Evolutionary conservation across 2,329 filamentous ascomycete genomes (phyloP), one percentile per base, ranked within the genome.

Genomic region (Hymenoscyphus infarciens): DNA sequence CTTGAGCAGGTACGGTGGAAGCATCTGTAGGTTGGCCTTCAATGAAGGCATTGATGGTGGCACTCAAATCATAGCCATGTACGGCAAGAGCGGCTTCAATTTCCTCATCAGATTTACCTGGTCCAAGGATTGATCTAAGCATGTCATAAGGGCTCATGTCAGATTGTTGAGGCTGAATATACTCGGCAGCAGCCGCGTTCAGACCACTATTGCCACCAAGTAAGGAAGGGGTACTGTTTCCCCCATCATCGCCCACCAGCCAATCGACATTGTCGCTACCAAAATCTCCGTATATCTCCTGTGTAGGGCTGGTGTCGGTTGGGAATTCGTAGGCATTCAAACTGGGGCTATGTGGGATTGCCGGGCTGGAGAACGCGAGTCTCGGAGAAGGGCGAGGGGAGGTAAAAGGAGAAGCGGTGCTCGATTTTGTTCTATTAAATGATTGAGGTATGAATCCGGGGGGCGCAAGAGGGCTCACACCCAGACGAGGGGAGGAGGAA

Each of bases 111-210:
- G 91, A 89, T 72, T 90, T 89, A 61, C 91, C 87, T 70, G 95
- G 92, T 56, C 94, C 92, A 29, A 99, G 82, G 49, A 99, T 96
- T 5, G 94, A 97, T 65, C 95, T 90, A 61, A 99, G 82, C 85
- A 99, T 98, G 74, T 99, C 95, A 77, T 97, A 97, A 0, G 95
- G 94, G 63, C 91, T 96, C 94, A 99, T 98, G 73, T 98, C 93
- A 62, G 85, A 72, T 90, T 88, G 85, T 57, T 85, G 83, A 15
- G 82, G 79, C 63, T 81, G 80, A 56, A 88, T 81, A 78, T 86
- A 97, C 75, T 97, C 92, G 27, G 93, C 89, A 5, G 91, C 91
- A 15, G 89, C 89, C 53, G 87, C 88, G 72, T 92, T 93, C 64
- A 94, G 82, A 38, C 85, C 87, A 68, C 87, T 92, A 16, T 89